A percentile compares a stretch with the other conserved stretches of the same genome.
Evolutionary conservation across 305 asterid genomes (phyloP).

Genomic region (Euphrasia arctica): DNA sequence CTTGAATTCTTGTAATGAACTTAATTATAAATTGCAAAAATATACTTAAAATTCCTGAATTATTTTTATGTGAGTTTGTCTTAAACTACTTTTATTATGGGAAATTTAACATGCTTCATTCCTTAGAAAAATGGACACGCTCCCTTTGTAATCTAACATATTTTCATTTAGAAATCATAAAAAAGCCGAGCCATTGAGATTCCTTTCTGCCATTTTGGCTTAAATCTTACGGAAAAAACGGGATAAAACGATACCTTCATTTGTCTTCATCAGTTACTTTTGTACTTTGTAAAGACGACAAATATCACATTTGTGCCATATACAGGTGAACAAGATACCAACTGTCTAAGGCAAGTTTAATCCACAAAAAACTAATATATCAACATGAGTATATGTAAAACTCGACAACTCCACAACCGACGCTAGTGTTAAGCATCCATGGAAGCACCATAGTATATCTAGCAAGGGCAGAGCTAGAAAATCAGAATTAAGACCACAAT

Average conservation of each 20-base stretch:
- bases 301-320: slow-evolving; percentile 19
- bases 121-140: no score
- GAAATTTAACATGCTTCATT: no score
- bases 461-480: slow-evolving; percentile 38
- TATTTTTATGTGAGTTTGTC: neutral
- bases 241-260: no score
- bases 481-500: slow-evolving; percentile 46
- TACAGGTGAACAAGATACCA: slow-evolving; percentile 17
- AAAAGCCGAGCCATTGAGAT: no score
- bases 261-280: no score
- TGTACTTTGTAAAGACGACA: slow-evolving; percentile 1
- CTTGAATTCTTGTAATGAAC: neutral
- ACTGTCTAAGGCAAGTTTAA: slow-evolving; percentile 13
- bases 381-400: slow-evolving; percentile 26
- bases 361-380: slow-evolving; percentile 30
- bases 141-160: no score
- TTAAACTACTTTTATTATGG: no score
- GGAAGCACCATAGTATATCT: neutral
- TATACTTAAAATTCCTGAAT: neutral
- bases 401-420: slow-evolving; percentile 23
- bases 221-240: no score
- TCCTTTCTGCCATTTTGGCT: no score
- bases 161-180: no score
- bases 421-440: slow-evolving; percentile 2
- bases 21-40: neutral